Conservation (phyloP, 306 rosid genomes). For the Ammopiptanthus mongolicus region DNA sequence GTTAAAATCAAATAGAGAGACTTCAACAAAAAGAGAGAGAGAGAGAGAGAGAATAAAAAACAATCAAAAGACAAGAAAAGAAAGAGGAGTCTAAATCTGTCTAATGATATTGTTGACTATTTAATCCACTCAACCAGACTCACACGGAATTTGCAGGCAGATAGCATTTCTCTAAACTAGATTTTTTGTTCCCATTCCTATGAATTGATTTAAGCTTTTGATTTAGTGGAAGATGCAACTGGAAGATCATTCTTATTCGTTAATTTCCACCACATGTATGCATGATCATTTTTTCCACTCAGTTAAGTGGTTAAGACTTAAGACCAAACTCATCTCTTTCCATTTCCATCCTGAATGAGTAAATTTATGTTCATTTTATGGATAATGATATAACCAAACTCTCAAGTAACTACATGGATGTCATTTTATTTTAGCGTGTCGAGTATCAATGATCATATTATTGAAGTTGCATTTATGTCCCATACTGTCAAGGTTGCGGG, state of each 20-base stretch:
- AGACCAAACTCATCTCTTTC: slow-evolving; percentile 1
- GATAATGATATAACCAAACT: neutral
- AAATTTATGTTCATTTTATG: neutral
- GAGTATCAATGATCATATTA: neutral
- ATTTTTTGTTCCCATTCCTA: slow-evolving; percentile 29
- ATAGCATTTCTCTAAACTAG: slow-evolving; percentile 26
- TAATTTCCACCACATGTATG: slow-evolving; percentile 35
- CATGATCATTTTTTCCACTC: slow-evolving; percentile 38
- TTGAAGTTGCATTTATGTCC: too few relatives aligned
- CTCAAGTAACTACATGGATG: neutral
- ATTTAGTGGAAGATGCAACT: slow-evolving; percentile 53
- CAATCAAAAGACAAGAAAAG: slow-evolving; percentile 69
- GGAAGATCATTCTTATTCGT: slow-evolving; percentile 35
- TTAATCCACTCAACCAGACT: slow-evolving; percentile 57
- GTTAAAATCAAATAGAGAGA: slow-evolving; percentile 1
- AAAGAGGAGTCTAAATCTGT: slow-evolving; percentile 59
- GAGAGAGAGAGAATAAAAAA: slow-evolving; percentile 21
- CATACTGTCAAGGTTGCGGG: too few relatives aligned
- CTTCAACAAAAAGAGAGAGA: neutral
- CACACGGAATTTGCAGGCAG: slow-evolving; percentile 32
- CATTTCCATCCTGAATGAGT: neutral
- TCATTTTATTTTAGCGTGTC: neutral
- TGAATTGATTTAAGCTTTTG: slow-evolving; percentile 32
- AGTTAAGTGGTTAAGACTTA: slow-evolving; percentile 28
- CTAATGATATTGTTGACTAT: slow-evolving; percentile 73